Evolutionary conservation across 2,329 filamentous ascomycete genomes (phyloP).

Genomic region (Aquanectria penicillioides): DNA sequence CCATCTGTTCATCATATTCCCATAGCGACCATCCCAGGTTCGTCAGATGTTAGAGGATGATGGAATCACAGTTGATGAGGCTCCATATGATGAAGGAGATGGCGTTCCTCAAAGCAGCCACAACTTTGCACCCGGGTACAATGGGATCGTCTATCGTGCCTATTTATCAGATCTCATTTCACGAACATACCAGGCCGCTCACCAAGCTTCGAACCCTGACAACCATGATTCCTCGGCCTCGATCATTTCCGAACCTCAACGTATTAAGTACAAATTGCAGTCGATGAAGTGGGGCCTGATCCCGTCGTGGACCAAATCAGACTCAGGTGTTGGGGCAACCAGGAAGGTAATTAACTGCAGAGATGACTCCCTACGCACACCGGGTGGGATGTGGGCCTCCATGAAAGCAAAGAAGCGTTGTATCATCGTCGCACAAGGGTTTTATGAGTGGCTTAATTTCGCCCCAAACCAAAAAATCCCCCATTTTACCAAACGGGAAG

Average conservation of each 20-base stretch:
- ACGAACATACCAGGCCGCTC: too few relatives aligned
- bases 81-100: constrained; percentile 75
- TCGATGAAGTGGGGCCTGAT: constrained; percentile 96
- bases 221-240: background rate
- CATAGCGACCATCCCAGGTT: constrained; percentile 82
- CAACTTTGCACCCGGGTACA: constrained; percentile 91
- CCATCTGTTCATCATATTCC: constrained; percentile 2
- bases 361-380: constrained; percentile 81
- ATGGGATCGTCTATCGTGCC: constrained; percentile 87
- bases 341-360: constrained; percentile 96
- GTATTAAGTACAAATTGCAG: constrained; percentile 80
- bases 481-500: constrained; percentile 83
- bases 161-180: constrained; percentile 70
- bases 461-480: constrained; percentile 81
- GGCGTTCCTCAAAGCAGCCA: constrained; percentile 76
- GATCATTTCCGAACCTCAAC: background rate
- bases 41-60: constrained; percentile 78
- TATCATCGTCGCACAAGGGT: constrained; percentile 88
- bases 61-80: constrained; percentile 77
- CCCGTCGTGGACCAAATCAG: constrained; percentile 91
- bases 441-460: constrained; percentile 95
- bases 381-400: constrained; percentile 86
- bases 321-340: constrained; percentile 79
- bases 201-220: too few relatives aligned
- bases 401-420: constrained; percentile 94